Evolutionary conservation across 345 rosid species (phyloP).

Genomic region (Salix suchowensis): DNA sequence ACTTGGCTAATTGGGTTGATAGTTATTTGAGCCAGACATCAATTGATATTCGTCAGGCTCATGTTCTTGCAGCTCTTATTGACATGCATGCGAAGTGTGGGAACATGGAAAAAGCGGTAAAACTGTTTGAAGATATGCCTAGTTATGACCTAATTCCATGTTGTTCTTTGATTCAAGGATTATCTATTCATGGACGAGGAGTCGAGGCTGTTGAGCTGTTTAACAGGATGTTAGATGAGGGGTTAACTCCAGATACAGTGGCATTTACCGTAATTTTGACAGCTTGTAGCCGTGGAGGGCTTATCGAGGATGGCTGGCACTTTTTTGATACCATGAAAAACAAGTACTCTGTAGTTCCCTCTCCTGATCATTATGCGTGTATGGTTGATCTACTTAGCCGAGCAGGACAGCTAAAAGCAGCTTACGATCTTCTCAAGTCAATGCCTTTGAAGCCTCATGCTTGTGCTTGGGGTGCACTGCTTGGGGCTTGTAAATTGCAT

Average conservation of each 20-base stretch:
- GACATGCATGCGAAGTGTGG: constrained; percentile 86
- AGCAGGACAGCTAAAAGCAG: constrained; percentile 49
- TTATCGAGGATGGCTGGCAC: constrained; percentile 52
- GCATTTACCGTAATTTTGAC: constrained; percentile 67
- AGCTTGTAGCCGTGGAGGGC: constrained; percentile 56
- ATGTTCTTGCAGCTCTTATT: constrained; percentile 57
- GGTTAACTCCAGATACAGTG: constrained; percentile 53
- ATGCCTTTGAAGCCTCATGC: constrained; percentile 57
- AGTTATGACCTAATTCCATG: constrained; percentile 42
- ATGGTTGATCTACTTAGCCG: constrained; percentile 66
- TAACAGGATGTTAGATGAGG: constrained; percentile 56
- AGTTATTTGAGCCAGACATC: constrained; percentile 37
- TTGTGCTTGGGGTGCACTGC: constrained; percentile 69
- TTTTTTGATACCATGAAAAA: constrained; percentile 49
- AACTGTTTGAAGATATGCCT: constrained; percentile 52
- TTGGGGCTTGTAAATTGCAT: constrained; percentile 56
- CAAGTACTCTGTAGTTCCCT: constrained; percentile 40
- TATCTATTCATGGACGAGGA: constrained; percentile 52
- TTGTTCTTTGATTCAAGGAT: constrained; percentile 67
- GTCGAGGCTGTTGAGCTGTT: constrained; percentile 47
- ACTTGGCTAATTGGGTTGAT: constrained; percentile 60
- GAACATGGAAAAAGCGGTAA: constrained; percentile 51
- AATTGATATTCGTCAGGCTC: constrained; percentile 33
- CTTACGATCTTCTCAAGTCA: constrained; percentile 46
- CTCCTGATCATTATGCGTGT: constrained; percentile 61